Evolutionary conservation across 768 basidiomycete species (phyloP).

Genomic region (Crucibulum laeve): DNA sequence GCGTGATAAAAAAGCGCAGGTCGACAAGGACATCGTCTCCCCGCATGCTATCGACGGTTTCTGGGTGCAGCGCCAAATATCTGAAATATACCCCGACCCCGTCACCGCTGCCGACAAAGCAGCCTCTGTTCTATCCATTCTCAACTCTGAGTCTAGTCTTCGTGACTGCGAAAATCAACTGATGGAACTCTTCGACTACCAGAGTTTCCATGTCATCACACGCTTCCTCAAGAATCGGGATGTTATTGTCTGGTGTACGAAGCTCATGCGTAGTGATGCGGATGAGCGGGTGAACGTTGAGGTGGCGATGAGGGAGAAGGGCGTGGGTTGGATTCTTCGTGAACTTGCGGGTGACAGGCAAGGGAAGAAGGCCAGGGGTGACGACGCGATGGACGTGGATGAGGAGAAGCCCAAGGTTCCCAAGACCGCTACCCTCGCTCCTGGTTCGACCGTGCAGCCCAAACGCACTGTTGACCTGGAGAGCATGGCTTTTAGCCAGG

Average conservation of each 20-base stretch:
- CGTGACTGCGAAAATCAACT: slow-evolving; percentile 95
- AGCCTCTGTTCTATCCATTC: slow-evolving; percentile 73
- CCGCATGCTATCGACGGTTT: slow-evolving; percentile 94
- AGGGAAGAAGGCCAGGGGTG: slow-evolving; percentile 38
- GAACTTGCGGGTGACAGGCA: slow-evolving; percentile 83
- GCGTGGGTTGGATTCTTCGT: slow-evolving; percentile 91
- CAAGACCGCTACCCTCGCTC: slow-evolving; percentile 81
- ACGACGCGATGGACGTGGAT: slow-evolving; percentile 80
- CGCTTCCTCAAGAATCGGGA: slow-evolving; percentile 95
- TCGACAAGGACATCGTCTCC: slow-evolving; percentile 76
- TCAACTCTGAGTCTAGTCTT: slow-evolving; percentile 80
- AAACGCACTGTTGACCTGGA: slow-evolving; percentile 86
- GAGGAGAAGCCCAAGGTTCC: slow-evolving; percentile 53
- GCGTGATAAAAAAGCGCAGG: slow-evolving; percentile 45
- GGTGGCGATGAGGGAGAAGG: slow-evolving; percentile 97
- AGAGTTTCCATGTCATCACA: slow-evolving; percentile 85
- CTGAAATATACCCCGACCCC: slow-evolving; percentile 89
- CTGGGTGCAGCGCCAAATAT: slow-evolving; percentile 96
- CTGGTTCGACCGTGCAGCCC: slow-evolving; percentile 84
- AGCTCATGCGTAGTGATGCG: slow-evolving; percentile 83
- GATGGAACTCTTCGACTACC: slow-evolving; percentile 95
- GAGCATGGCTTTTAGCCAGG: slow-evolving; percentile 93
- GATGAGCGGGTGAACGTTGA: slow-evolving; percentile 91
- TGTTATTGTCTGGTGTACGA: slow-evolving; percentile 96
- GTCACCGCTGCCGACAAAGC: slow-evolving; percentile 94